Evolutionary conservation across 1,284 basidiomycete genomes (phyloP).

Genomic region (Fomitiporia mediterranea): DNA sequence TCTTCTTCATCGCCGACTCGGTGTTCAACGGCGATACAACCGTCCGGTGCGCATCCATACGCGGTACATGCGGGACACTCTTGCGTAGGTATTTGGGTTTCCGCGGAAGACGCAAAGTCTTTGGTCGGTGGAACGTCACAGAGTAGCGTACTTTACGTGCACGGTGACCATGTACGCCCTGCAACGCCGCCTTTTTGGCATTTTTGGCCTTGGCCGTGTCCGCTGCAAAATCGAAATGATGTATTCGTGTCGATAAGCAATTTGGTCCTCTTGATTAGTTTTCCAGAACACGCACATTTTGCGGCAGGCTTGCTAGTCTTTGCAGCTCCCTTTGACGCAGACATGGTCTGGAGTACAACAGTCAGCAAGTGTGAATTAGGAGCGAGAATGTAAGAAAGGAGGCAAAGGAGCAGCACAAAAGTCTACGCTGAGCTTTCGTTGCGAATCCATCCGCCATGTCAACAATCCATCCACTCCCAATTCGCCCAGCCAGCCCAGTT

Average conservation of each 20-base stretch:
- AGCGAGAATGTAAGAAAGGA: background rate
- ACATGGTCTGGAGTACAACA: conserved; percentile 38
- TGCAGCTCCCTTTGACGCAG: conserved; percentile 62
- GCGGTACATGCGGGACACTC: conserved; percentile 88
- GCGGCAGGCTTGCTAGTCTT: conserved; percentile 50
- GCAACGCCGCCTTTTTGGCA: conserved; percentile 95
- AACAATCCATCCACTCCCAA: background rate
- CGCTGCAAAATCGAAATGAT: conserved; percentile 30
- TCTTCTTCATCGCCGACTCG: conserved; percentile 94
- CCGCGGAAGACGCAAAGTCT: conserved; percentile 85
- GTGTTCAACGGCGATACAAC: conserved; percentile 88
- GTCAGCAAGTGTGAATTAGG: background rate
- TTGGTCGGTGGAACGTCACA: conserved; percentile 95
- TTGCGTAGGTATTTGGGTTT: conserved; percentile 93
- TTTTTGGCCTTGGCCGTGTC: conserved; percentile 83
- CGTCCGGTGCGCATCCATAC: conserved; percentile 97
- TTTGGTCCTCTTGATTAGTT: conserved; percentile 17
- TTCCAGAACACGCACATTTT: conserved; percentile 35
- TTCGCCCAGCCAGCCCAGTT: background rate
- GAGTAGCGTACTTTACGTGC: conserved; percentile 82
- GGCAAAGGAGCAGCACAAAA: background rate
- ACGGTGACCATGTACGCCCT: conserved; percentile 75
- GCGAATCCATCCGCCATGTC: background rate
- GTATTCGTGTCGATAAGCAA: too few relatives aligned
- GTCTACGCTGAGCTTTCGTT: background rate